Percentiles rank a stretch among this genome's conserved stretches.
Conservation (phyloP, 768 basidiomycete species). For the Lentinula boryana region DNA sequence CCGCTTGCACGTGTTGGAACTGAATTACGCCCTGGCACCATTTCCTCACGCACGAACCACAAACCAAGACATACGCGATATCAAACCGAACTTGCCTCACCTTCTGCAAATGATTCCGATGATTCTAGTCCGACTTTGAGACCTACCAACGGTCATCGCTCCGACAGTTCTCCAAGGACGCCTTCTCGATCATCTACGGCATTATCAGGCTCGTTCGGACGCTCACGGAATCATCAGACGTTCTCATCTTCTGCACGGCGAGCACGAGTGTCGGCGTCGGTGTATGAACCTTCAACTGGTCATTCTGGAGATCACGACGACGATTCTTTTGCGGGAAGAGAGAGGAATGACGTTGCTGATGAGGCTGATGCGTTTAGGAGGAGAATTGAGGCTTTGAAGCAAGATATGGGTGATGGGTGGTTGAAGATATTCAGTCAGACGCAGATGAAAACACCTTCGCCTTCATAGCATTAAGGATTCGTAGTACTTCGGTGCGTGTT, state of each 20-base stretch:
- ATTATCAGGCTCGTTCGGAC: slow-evolving; percentile 10
- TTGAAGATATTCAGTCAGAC: slow-evolving; percentile 78
- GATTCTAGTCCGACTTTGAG: slow-evolving; percentile 6
- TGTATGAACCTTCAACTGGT: slow-evolving; percentile 50
- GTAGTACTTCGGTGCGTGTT: not conserved
- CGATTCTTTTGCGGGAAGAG: slow-evolving; percentile 12
- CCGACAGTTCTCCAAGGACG: not conserved
- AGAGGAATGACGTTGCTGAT: slow-evolving; percentile 21
- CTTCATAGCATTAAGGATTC: not conserved
- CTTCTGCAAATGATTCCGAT: slow-evolving; percentile 10
- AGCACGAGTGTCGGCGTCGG: slow-evolving; percentile 53
- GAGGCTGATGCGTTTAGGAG: slow-evolving; percentile 70
- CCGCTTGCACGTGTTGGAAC: not conserved
- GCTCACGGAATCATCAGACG: slow-evolving; percentile 20
- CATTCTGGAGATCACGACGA: slow-evolving; percentile 17
- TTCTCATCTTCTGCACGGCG: slow-evolving; percentile 35
- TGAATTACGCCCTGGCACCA: not conserved
- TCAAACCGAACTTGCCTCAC: slow-evolving; percentile 39
- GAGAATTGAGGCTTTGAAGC: slow-evolving; percentile 74
- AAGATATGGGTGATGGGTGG: slow-evolving; percentile 90
- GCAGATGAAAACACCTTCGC: slow-evolving; percentile 18
- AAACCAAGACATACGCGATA: slow-evolving; percentile 42
- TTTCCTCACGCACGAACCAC: slow-evolving; percentile 6
- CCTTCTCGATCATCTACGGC: slow-evolving; percentile 11
- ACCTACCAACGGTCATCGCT: not conserved